Base-by-base conservation (phyloP, 192 early-diverging fungal genomes). In the Coemansia sp. region DNA sequence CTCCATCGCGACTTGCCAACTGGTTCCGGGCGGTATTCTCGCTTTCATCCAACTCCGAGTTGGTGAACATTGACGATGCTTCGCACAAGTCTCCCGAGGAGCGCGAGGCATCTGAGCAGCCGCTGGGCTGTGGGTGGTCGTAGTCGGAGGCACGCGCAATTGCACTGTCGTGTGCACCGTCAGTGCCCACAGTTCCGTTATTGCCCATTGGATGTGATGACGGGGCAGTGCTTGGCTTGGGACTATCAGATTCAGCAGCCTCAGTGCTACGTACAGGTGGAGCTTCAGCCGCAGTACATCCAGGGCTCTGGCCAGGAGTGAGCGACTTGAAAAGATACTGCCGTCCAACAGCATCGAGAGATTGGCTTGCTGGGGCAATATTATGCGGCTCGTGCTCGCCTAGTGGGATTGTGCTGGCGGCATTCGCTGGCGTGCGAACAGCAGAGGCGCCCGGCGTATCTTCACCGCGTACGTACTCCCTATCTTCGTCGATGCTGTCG, bases 1-100 rank as follows among this genome's bases (percentile, higher is more conserved):
- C 8, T 41, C 49, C 62, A 11, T 39, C 65, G 36, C 61, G n/a
- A n/a, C 22, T 24, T 49, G 62, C 63, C 55, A 47, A 39, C 39
- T 39, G 49, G 11, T 20, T 15, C 16, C 58, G 52, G 47, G 18
- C 24, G 1, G 22, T 20, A n/a, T 29, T 61, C 24, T 69, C 68
- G 46, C 41, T 24, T 13, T 73, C 74, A 27, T 76, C 70, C 24
- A 68, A 46, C 43, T 81, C 80, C 0, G 80, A 69, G 40, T 47
- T 49, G n/a, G 78, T 75, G 31, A 81, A 81, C 74, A 81, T 74
- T 12, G 80, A 81, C 15, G 80, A 81, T 24, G 72, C 63, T 16
- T 65, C 71, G 22, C 76, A 75, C 29, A 70, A 55, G 29, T 81
- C 73, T 22, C 67, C 50, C 40, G 68, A 66, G 31, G 70, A 66